Base-by-base conservation (phyloP, 2,329 filamentous ascomycete species). In the Cladorrhinum sp. region DNA sequence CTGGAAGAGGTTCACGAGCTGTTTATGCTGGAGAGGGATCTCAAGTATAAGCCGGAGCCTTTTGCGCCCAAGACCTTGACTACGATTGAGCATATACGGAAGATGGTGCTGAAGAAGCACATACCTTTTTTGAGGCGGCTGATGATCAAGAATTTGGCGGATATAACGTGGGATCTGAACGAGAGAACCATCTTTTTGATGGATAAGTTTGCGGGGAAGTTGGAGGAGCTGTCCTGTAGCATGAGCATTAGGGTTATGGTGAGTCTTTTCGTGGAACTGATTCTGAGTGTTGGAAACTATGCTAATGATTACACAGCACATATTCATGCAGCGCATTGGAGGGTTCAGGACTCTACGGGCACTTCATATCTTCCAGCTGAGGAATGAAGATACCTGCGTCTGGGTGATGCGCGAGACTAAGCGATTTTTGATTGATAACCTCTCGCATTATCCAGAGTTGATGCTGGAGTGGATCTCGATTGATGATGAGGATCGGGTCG, bases 401-500 rank as follows among this genome's bases (percentile, higher is more conserved):
- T 84, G 79, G 74, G 80, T 85, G 7, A 79, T 82, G 72, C 76
- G 78, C 18, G 84, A 87, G 71, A 81, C 81, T 2, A 77, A 81
- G 45, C 78, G 77, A n/a, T 87, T 87, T 68, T 77, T 84, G 25
- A 76, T 85, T 9, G 85, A 88, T 68, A 83, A 77, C 29, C 70
- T 87, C 1, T 78, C 81, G 1, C 81, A 86, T 61, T 77, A 82
- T 60, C 82, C 82, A 0, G 68, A 79, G 9, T 74, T 85, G 67
- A 81, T 81, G 65, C 74, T 88, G 2, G 81, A 86, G 68, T 87
- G 81, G 76, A 73, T 88, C 18, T 81, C 82, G 4, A 79, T 86
- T 60, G 79, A 81, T 49, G 80, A 76, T 16, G 72, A 80, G 9
- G 75, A 80, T 57, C 71, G 73, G 0, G 78, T 82, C 3, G 79